Percentiles rank a stretch among this genome's conserved stretches.
phyloP scores from a whole-genome alignment of 2,329 filamentous ascomycete genomes.

The Pseudocercospora cruenta region DNA sequence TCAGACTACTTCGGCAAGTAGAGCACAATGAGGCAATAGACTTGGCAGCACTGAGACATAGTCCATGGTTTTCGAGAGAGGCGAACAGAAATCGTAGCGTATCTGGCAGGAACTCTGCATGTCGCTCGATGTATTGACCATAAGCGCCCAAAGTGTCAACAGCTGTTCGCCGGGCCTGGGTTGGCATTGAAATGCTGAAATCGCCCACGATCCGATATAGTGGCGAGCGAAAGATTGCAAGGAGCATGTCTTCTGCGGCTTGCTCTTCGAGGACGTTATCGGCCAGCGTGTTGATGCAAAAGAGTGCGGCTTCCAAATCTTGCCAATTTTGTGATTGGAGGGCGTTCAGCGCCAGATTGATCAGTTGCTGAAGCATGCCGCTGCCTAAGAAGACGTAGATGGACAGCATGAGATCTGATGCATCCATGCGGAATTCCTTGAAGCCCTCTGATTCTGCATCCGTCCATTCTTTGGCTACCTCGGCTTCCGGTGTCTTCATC shows the following conservation, averaged over 20 bases:
- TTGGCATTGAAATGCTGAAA: slow-evolving; percentile 56
- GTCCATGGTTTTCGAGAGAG: slow-evolving; percentile 60
- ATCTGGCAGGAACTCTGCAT: slow-evolving; percentile 67
- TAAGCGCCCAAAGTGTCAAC: slow-evolving; percentile 73
- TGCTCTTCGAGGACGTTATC: slow-evolving; percentile 65
- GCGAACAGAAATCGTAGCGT: slow-evolving; percentile 76
- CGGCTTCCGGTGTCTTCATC: slow-evolving; percentile 59
- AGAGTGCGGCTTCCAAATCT: slow-evolving; percentile 57
- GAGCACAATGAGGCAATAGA: slow-evolving; percentile 76
- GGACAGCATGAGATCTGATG: slow-evolving; percentile 75
- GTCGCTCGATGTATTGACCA: slow-evolving; percentile 74
- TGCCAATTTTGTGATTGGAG: slow-evolving; percentile 51
- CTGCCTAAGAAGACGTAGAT: slow-evolving; percentile 62
- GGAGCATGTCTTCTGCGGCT: slow-evolving; percentile 62
- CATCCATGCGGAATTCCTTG: slow-evolving; percentile 72
- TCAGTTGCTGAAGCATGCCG: slow-evolving; percentile 52
- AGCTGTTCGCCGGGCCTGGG: slow-evolving; percentile 68
- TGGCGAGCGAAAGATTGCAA: slow-evolving; percentile 66
- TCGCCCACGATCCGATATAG: slow-evolving; percentile 56
- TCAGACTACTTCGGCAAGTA: slow-evolving; percentile 71
- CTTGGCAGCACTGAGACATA: slow-evolving; percentile 71
- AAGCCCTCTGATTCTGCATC: slow-evolving; percentile 56
- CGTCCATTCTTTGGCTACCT: slow-evolving; percentile 67
- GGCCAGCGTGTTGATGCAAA: slow-evolving; percentile 67
- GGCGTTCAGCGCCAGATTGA: slow-evolving; percentile 48